Evolutionary conservation across 495 filamentous ascomycete species (phyloP), one percentile per base, ranked within the genome.

Genomic region (Penicillium antarcticum): DNA sequence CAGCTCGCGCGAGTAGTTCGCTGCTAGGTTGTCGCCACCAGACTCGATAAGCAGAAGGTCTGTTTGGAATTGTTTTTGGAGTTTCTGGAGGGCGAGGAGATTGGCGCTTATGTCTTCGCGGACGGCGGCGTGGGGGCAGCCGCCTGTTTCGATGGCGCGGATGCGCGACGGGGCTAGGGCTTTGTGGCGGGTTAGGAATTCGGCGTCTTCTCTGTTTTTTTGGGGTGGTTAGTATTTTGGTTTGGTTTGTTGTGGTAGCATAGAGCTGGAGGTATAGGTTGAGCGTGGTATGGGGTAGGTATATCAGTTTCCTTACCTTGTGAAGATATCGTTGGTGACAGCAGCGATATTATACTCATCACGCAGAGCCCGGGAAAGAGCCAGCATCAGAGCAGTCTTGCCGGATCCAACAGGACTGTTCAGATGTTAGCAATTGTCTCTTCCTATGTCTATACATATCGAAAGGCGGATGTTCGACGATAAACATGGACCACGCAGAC

Each of bases 281-380:
- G n/a, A n/a, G n/a, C 11, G 12, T 41, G 36, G 24, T 14, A 13
- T 26, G 23, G 51, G 14, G 13, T 42, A 8, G 23, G 37, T 31
- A 9, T 21, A 13, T 23, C 23, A 10, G 23, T 18, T 21, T 7
- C 29, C 48, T 5, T 63, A 80, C 76, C 80, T 76, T 21, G 94
- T 97, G 80, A 98, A 98, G 79, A 97, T 97, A 76, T 98, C 94
- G 76, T 98, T 98, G 24, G 94, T 98, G 3, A 98, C 92, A 34
- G 92, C 94, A 4, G 94, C 94, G 57, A 98, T 86, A 61, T 85
- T 90, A 76, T 89, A 89, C 21, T 79, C 65, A 41, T 82, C 72
- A 29, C 94, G 85, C 2, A 98, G 82, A 24, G 85, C 84, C 26
- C 78, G 85, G 71, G 89, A 95, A 56, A 97, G 82, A 23, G 88